Evolutionary conservation across 352 stramenopile species (phyloP).

Genomic region (Thraustochytrium striatum): DNA sequence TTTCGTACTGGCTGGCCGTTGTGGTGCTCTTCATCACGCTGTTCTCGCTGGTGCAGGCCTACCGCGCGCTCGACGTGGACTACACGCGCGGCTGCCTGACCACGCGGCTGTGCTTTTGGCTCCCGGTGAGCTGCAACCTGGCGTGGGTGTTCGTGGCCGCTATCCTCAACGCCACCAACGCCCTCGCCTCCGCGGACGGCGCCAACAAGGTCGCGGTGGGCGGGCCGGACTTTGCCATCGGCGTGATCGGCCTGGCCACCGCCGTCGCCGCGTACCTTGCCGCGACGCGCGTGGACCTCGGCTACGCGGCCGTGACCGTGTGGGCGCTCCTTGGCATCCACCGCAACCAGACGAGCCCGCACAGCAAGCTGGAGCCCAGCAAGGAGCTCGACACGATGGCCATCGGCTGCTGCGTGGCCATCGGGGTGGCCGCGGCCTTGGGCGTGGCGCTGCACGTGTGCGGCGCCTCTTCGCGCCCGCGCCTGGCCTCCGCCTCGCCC

Average conservation of each 20-base stretch:
- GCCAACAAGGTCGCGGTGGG: not conserved
- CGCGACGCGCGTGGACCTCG: not conserved
- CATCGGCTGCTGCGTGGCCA: not conserved
- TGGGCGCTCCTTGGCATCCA: slow-evolving; percentile 28
- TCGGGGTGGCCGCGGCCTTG: not conserved
- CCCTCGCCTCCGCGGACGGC: not conserved
- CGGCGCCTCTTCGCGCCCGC: not conserved
- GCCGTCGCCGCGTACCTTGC: not conserved
- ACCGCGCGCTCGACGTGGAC: slow-evolving; percentile 3
- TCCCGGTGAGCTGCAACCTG: not conserved
- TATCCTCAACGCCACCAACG: not conserved
- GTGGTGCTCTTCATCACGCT: slow-evolving; percentile 5
- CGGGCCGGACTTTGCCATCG: slow-evolving; percentile 15
- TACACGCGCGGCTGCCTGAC: not conserved
- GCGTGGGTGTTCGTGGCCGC: slow-evolving; percentile 9
- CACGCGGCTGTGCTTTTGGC: not conserved
- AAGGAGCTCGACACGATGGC: slow-evolving; percentile 14
- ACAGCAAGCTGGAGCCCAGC: not conserved
- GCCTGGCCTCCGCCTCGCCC: too few relatives aligned
- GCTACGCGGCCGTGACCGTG: not conserved
- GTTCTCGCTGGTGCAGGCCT: not conserved
- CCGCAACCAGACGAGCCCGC: not conserved
- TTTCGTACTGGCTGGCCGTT: slow-evolving; percentile 18
- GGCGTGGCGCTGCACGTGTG: not conserved
- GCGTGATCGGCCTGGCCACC: not conserved